Percentiles rank a stretch among this genome's conserved stretches.
Evolutionary conservation across 768 basidiomycete genomes (phyloP).

Genomic region (Boletus vinaceobasis): DNA sequence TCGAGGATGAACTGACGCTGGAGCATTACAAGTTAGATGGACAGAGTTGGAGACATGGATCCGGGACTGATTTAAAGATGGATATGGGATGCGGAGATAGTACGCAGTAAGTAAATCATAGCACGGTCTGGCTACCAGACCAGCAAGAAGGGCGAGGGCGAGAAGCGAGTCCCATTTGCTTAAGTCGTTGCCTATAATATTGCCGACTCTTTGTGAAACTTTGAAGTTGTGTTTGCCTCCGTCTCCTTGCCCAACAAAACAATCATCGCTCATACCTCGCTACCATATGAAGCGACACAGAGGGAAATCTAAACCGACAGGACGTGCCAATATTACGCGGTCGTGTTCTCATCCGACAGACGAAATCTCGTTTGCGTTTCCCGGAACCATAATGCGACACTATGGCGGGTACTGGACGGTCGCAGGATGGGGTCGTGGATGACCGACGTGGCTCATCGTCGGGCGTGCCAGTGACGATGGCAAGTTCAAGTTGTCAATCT

Average conservation of each 20-base stretch:
- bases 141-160: neutral
- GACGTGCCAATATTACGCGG: too few species aligned
- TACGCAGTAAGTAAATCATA: neutral
- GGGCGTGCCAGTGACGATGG: too few species aligned
- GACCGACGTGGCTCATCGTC: neutral
- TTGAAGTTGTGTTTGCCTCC: neutral
- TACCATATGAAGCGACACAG: neutral
- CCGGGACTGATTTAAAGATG: neutral
- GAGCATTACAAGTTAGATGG: constrained; percentile 13
- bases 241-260: neutral
- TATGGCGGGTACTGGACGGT: neutral
- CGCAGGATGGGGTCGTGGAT: neutral
- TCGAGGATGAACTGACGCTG: constrained; percentile 33
- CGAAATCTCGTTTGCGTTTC: neutral
- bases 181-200: neutral
- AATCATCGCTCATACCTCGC: neutral
- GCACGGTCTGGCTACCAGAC: neutral
- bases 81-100: constrained; percentile 1
- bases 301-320: neutral
- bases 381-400: neutral
- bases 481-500: neutral
- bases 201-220: neutral
- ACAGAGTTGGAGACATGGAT: neutral
- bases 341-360: neutral
- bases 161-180: neutral